Conservation (phyloP, 768 basidiomycete species). For the Rhodosporidiobolus sp. region DNA sequence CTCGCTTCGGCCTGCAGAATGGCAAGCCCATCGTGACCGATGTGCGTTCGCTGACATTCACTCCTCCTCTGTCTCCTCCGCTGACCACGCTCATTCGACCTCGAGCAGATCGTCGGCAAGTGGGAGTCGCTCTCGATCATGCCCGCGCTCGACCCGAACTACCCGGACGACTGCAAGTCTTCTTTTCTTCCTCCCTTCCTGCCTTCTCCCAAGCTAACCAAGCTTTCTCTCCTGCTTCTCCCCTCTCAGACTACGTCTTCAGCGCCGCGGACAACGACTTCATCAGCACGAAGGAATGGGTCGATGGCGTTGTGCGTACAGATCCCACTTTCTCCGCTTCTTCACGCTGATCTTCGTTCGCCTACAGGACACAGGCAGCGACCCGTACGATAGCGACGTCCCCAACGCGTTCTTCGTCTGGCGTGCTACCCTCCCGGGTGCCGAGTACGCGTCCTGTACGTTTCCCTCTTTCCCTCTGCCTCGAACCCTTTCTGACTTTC, state of each 20-base stretch:
- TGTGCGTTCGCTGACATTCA: no score
- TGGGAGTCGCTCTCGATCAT: slow-evolving; percentile 67
- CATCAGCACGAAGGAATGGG: slow-evolving; percentile 48
- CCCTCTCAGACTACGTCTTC: slow-evolving; percentile 56
- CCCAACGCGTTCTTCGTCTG: slow-evolving; percentile 65
- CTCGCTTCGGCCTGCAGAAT: slow-evolving; percentile 61
- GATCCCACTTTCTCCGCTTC: no score
- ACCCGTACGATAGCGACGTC: slow-evolving; percentile 54
- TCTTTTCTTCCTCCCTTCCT: not conserved
- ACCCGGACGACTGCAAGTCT: slow-evolving; percentile 51
- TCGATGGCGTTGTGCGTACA: not conserved
- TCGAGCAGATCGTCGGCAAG: slow-evolving; percentile 56
- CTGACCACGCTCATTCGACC: no score
- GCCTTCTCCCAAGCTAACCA: slow-evolving; percentile 51
- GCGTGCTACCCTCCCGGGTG: slow-evolving; percentile 57
- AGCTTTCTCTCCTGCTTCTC: no score
- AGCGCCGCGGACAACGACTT: slow-evolving; percentile 67
- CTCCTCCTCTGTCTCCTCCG: no score
- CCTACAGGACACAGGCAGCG: slow-evolving; percentile 50
- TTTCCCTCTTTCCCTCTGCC: not conserved
- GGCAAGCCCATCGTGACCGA: slow-evolving; percentile 37
- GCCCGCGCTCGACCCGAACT: slow-evolving; percentile 55
- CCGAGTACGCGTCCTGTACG: not conserved
- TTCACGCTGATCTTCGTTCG: no score
- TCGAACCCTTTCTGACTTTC: not conserved